phyloP scores from a whole-genome alignment of 2,329 filamentous ascomycete species.

The Apiospora hydei region DNA sequence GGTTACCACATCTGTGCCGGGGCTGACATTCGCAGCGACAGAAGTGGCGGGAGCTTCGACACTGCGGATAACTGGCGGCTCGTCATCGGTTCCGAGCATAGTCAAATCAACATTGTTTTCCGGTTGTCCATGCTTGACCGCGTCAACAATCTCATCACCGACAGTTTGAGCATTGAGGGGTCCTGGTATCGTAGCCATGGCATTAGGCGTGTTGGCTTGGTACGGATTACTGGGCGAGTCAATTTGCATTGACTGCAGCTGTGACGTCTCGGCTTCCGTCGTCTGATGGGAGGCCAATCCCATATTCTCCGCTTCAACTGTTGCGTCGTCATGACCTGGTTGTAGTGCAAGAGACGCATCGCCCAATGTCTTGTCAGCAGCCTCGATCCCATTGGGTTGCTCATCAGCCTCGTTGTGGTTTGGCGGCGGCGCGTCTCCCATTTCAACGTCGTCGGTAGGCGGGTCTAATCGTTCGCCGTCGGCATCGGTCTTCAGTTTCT shows the following conservation, averaged over 20 bases:
- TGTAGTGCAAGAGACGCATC: background rate
- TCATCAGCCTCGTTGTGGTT: conserved; percentile 23
- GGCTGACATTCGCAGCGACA: conserved; percentile 44
- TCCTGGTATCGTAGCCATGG: conserved; percentile 29
- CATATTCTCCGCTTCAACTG: background rate
- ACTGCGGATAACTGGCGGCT: conserved; percentile 32
- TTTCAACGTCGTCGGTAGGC: conserved; percentile 42
- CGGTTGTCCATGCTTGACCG: conserved; percentile 33
- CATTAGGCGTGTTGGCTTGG: conserved; percentile 32
- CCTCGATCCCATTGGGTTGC: conserved; percentile 7
- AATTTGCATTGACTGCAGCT: background rate
- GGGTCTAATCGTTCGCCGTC: background rate
- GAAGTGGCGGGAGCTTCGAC: conserved; percentile 37
- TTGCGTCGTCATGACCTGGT: background rate
- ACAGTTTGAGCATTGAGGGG: conserved; percentile 34
- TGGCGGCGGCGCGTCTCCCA: conserved; percentile 40
- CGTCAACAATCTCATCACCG: conserved; percentile 36
- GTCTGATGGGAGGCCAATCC: background rate
- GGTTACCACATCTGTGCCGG: conserved; percentile 53
- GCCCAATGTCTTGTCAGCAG: background rate
- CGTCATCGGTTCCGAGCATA: conserved; percentile 14
- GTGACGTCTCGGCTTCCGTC: background rate
- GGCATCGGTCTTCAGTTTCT: conserved; percentile 56
- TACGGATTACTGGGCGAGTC: conserved; percentile 30
- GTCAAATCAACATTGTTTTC: conserved; percentile 24